phyloP scores from a whole-genome alignment of 805 yeast genomes.

The Cyberlindnera mycetangii region DNA sequence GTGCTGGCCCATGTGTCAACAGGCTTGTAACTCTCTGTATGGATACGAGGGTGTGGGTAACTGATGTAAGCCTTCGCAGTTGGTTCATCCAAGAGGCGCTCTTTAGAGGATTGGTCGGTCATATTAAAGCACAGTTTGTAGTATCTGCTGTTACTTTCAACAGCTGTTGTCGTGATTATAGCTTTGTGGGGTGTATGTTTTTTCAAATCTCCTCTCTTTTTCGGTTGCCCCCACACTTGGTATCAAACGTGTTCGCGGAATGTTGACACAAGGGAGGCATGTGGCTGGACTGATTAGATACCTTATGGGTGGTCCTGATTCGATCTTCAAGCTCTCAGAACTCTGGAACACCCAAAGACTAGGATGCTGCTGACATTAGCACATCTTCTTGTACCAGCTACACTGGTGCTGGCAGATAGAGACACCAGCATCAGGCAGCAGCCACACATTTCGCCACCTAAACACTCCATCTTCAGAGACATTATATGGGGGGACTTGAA shows the following conservation, averaged over 20 bases:
- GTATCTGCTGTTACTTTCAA: neutral
- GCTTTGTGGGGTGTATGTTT: neutral
- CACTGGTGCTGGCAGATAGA: neutral
- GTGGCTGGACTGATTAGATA: neutral
- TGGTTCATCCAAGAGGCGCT: neutral
- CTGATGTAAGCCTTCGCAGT: constrained; percentile 13
- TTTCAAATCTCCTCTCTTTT: neutral
- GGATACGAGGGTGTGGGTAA: constrained; percentile 21
- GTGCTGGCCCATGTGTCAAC: constrained; percentile 53
- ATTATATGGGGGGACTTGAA: constrained; percentile 70
- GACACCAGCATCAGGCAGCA: constrained; percentile 22
- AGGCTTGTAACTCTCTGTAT: constrained; percentile 47
- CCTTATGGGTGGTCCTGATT: too few relatives aligned
- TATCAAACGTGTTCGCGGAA: neutral
- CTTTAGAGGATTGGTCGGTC: neutral
- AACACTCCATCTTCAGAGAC: constrained; percentile 44
- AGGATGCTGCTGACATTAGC: neutral
- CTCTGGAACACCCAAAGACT: neutral
- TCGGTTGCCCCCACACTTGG: neutral
- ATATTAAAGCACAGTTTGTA: neutral
- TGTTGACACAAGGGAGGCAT: too few relatives aligned
- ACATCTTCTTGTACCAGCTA: neutral
- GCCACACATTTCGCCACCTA: constrained; percentile 29
- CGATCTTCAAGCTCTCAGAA: too few relatives aligned
- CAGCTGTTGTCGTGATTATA: neutral